Evolutionary conservation across 1,139 yeast genomes (phyloP).

Genomic region (Taiozyma sp.): DNA sequence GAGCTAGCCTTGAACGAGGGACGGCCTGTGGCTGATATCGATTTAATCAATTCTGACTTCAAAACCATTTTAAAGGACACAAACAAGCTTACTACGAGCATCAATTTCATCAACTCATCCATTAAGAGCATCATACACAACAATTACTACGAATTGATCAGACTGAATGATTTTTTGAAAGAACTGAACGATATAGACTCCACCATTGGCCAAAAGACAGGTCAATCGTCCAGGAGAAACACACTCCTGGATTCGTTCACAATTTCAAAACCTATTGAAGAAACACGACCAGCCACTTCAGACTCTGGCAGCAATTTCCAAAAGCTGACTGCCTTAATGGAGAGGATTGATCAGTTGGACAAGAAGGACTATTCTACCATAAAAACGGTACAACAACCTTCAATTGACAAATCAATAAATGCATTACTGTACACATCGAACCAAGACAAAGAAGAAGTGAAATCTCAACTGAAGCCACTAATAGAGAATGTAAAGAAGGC

Average conservation of each 20-base stretch:
- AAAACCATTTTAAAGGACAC: conserved; percentile 33
- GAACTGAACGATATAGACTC: conserved; percentile 23
- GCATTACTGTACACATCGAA: background rate
- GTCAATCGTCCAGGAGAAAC: background rate
- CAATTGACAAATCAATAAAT: background rate
- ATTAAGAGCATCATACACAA: conserved; percentile 46
- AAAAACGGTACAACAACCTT: background rate
- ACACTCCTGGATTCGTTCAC: conserved; percentile 2
- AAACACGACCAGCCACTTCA: background rate
- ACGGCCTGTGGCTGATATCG: conserved; percentile 30
- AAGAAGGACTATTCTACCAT: conserved; percentile 4
- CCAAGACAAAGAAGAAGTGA: conserved; percentile 3
- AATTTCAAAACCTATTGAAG: background rate
- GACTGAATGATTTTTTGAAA: conserved; percentile 36
- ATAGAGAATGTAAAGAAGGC: conserved; percentile 8
- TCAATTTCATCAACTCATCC: conserved; percentile 39
- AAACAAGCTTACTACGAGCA: conserved; percentile 34
- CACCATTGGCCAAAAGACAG: background rate
- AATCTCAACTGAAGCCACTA: conserved; percentile 6
- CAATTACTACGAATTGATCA: conserved; percentile 44
- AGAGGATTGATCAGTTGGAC: conserved; percentile 14
- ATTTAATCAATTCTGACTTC: conserved; percentile 31
- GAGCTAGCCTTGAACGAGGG: conserved; percentile 19
- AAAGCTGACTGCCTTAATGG: conserved; percentile 15
- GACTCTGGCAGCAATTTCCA: conserved; percentile 2